These are phyloP conservation scores for Penstemon newberryi DNA, from an alignment of 257 asterid genomes.

Conservation along the genomic window DNA sequence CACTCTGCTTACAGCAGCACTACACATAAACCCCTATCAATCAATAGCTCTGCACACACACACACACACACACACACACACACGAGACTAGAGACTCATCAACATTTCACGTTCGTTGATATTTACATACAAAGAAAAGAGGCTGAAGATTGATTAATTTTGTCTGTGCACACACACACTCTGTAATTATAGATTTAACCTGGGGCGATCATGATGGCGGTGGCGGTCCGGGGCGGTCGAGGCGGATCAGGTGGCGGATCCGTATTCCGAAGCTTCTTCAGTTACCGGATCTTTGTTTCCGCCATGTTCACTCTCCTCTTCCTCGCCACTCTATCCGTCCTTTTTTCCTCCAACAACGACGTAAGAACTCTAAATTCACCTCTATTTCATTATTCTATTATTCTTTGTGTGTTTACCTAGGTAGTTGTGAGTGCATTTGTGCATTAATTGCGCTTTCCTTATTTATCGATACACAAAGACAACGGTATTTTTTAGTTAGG, in stretches of 20 bases:
- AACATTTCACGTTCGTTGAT: too few relatives aligned
- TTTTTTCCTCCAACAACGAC: conserved; percentile 66
- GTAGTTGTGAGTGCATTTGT: background rate
- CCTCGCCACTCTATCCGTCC: conserved; percentile 83
- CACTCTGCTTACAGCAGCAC: background rate
- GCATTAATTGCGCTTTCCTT: too few relatives aligned
- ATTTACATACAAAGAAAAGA: background rate
- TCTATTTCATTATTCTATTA: background rate
- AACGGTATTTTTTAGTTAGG: background rate
- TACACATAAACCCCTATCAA: conserved; percentile 6
- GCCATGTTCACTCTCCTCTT: conserved; percentile 84
- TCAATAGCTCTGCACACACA: conserved; percentile 5
- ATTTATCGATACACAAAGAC: too few relatives aligned
- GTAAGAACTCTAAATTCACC: conserved; percentile 35
- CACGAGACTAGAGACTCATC: background rate
- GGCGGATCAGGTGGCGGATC: conserved; percentile 85
- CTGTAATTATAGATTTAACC: background rate
- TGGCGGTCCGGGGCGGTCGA: conserved; percentile 82
- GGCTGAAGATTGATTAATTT: background rate
- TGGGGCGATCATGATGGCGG: conserved; percentile 61
- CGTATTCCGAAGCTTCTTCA: conserved; percentile 69
- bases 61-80: background rate
- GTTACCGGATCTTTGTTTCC: conserved; percentile 88
- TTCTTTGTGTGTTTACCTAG: background rate
- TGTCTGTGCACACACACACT: background rate